Base-by-base conservation (phyloP, 306 rosid species). In the Corylus avellana region DNA sequence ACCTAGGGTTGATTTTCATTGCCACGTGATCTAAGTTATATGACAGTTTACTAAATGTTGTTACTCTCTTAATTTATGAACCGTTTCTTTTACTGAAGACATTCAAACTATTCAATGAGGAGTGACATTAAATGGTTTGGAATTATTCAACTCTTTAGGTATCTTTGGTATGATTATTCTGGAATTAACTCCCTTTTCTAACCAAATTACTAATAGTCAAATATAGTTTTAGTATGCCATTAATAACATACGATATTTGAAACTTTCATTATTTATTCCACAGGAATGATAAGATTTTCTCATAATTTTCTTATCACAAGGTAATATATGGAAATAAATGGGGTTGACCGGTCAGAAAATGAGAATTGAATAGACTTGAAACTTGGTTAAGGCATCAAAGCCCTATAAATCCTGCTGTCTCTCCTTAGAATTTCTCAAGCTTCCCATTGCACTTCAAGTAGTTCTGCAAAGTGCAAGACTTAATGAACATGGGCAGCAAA, bases 231-330 rank as follows among this genome's bases (percentile, higher is more conserved):
- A 16, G 55, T 68, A 53, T 54, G 14, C 42, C 16, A 14, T 68
- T 18, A 77, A 53, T 66, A 54, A 39, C 44, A 18, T 70, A 47
- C 20, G 11, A 70, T 70, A 44, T 70, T 48, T 70, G 74, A 67
- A 67, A 13, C 5, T 63, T 63, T 9, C 37, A 59, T 59, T 59
- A 25, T 25, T 59, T 22, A 5, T 4, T 59, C 39, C 37, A 4
- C 50, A 32, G 20, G 8, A 37, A 73, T 35, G 77, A 74, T 12
- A 12, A 59, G 48, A 47, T 77, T 50, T 54, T 68, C 55, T 77
- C 74, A 68, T 51, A 54, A 67, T 14, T 76, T 44, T 32, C 51
- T 1, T 49, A 35, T 12, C 50, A 37, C 44, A 3, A 51, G 80
- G 50, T 10, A 46, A 67, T 67, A 53, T 53, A 67, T 53, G 27